A percentile compares a stretch with the other conserved stretches of the same genome.
phyloP scores from a whole-genome alignment of 306 rosid species.

The Trifolium subterraneum region DNA sequence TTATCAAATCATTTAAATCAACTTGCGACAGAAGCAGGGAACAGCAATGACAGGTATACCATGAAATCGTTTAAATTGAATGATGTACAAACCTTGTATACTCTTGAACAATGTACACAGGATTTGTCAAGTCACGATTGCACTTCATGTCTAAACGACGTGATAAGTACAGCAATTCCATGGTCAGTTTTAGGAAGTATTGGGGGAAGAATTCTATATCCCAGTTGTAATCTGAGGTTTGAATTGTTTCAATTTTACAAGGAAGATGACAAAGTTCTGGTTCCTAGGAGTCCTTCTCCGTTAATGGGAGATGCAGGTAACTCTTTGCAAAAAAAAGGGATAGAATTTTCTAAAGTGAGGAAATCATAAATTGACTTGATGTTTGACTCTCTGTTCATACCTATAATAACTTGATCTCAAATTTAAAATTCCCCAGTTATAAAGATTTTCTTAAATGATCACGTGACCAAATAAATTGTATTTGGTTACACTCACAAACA shows the following conservation, averaged over 20 bases:
- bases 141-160: not conserved
- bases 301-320: not conserved
- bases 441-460: too few species aligned
- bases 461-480: too few species aligned
- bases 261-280: not conserved
- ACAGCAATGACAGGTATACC: not conserved
- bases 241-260: constrained; percentile 26
- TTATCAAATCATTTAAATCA: not conserved
- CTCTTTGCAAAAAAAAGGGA: too few species aligned
- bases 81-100: not conserved
- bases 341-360: too few species aligned
- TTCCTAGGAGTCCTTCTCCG: not conserved
- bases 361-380: too few species aligned
- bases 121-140: not conserved
- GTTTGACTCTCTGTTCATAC: too few species aligned
- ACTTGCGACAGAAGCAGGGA: not conserved
- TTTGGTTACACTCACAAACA: too few species aligned
- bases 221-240: constrained; percentile 30
- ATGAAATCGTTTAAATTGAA: not conserved
- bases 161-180: not conserved
- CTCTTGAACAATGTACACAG: not conserved
- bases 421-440: too few species aligned
- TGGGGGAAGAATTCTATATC: constrained; percentile 25
- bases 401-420: too few species aligned
- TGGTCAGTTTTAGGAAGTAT: constrained; percentile 2